Percentiles rank a stretch among this genome's conserved stretches.
Conservation (phyloP, 2,329 filamentous ascomycete genomes). For the Plenodomus biglobosus region DNA sequence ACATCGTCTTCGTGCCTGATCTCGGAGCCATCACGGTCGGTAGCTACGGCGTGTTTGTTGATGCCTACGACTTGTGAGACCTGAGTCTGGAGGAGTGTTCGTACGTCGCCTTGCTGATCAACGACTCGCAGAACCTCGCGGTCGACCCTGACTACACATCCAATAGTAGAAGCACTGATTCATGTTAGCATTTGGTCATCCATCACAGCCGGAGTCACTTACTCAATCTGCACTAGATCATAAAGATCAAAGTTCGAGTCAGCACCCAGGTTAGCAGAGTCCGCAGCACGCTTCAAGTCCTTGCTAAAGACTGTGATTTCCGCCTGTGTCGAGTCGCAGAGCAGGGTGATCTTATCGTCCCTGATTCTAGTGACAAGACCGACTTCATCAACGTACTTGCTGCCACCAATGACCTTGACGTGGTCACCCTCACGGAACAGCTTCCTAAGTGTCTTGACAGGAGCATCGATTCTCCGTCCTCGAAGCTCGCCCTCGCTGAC, state of each 20-base stretch:
- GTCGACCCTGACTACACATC: conserved; percentile 91
- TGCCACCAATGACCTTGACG: conserved; percentile 97
- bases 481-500: conserved; percentile 80
- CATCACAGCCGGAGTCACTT: conserved; percentile 36
- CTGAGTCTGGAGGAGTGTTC: conserved; percentile 84
- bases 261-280: conserved; percentile 81
- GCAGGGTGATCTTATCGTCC: conserved; percentile 86
- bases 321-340: conserved; percentile 88
- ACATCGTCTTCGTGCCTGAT: conserved; percentile 90
- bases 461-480: conserved; percentile 87
- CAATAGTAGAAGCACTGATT: conserved; percentile 75
- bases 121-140: conserved; percentile 87
- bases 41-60: conserved; percentile 82
- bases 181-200: conserved; percentile 12
- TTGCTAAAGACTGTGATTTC: conserved; percentile 99
- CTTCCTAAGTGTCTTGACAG: conserved; percentile 88
- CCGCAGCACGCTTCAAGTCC: conserved; percentile 88
- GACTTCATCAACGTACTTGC: conserved; percentile 90
- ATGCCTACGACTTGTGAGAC: conserved; percentile 86
- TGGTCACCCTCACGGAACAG: conserved; percentile 92
- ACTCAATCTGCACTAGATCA: conserved; percentile 91
- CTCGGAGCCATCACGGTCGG: conserved; percentile 89
- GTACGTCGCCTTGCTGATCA: conserved; percentile 83
- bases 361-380: conserved; percentile 95
- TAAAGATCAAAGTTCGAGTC: conserved; percentile 90